Evolutionary conservation across 2,329 filamentous ascomycete genomes (phyloP).

Genomic region (Pezicula rhizophila): DNA sequence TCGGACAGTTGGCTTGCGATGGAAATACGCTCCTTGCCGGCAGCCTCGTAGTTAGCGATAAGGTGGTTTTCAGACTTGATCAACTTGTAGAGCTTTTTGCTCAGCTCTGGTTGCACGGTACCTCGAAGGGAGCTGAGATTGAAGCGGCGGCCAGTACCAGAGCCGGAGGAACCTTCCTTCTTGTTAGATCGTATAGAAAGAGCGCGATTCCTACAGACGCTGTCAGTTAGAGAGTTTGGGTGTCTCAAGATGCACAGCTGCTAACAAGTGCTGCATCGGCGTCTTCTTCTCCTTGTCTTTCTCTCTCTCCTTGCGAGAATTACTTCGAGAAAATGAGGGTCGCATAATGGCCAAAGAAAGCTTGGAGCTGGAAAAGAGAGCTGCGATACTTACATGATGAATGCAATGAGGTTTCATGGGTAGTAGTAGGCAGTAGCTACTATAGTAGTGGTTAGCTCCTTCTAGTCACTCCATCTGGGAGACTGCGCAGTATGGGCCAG

Average conservation of each 20-base stretch:
- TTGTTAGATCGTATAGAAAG: constrained; percentile 63
- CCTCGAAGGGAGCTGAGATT: constrained; percentile 82
- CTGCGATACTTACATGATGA: too few species aligned
- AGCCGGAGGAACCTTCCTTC: constrained; percentile 25
- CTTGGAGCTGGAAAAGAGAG: too few species aligned
- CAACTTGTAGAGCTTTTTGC: constrained; percentile 79
- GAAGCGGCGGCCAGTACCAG: constrained; percentile 61
- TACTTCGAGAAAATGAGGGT: background rate
- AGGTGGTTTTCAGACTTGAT: constrained; percentile 94
- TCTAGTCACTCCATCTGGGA: too few species aligned
- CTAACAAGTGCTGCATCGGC: background rate
- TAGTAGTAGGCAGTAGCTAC: too few species aligned
- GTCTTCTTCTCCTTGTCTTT: background rate
- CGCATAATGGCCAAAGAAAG: too few species aligned
- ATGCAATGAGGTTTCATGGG: too few species aligned
- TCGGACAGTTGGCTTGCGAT: constrained; percentile 90
- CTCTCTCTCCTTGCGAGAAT: constrained; percentile 1
- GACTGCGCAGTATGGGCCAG: too few species aligned
- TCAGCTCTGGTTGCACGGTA: constrained; percentile 78
- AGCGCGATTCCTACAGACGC: constrained; percentile 60
- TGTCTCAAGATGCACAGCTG: background rate
- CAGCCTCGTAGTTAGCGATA: constrained; percentile 76
- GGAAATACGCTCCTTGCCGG: constrained; percentile 74
- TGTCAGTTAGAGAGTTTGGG: background rate
- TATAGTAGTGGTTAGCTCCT: too few species aligned